These are phyloP conservation scores for Zopfia rhizophila DNA, from an alignment of 2,329 filamentous ascomycete genomes.

Conservation along the genomic window DNA sequence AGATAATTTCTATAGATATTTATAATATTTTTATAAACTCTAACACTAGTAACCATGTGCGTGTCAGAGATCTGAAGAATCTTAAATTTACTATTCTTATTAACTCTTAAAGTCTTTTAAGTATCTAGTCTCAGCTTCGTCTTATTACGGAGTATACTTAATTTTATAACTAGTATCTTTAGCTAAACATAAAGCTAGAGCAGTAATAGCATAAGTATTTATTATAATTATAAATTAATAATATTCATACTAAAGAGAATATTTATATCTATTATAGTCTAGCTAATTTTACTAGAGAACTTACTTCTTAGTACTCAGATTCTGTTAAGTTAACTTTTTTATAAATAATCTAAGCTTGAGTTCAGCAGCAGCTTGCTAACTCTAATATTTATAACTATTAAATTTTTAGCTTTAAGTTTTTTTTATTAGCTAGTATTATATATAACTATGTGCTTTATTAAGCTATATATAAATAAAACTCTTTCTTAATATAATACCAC, in stretches of 20 bases:
- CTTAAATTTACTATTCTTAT: constrained; percentile 89
- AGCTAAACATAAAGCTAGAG: constrained; percentile 48
- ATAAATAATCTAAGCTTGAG: constrained; percentile 65
- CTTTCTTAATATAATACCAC: constrained; percentile 30
- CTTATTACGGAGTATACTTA: constrained; percentile 79
- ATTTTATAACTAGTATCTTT: constrained; percentile 66
- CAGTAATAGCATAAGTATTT: constrained; percentile 70
- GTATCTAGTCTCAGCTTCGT: constrained; percentile 71
- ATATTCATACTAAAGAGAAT: constrained; percentile 89
- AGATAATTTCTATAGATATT: constrained; percentile 72
- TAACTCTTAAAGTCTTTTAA: constrained; percentile 71
- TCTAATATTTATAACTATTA: constrained; percentile 78
- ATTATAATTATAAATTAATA: constrained; percentile 84
- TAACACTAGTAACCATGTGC: constrained; percentile 87
- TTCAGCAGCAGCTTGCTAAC: constrained; percentile 77
- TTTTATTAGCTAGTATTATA: constrained; percentile 62
- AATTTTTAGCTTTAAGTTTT: constrained; percentile 75
- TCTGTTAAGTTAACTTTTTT: constrained; percentile 78
- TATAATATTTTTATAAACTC: constrained; percentile 81
- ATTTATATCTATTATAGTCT: constrained; percentile 81
- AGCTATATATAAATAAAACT: constrained; percentile 25
- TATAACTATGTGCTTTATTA: constrained; percentile 24
- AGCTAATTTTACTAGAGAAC: constrained; percentile 73
- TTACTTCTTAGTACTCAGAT: constrained; percentile 73
- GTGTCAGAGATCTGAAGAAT: constrained; percentile 92